A percentile compares a stretch with the other conserved stretches of the same genome.
These are phyloP conservation scores for Lodderomyces oxycetoniae DNA, from an alignment of 1,139 yeast genomes.

Conservation along the genomic window DNA sequence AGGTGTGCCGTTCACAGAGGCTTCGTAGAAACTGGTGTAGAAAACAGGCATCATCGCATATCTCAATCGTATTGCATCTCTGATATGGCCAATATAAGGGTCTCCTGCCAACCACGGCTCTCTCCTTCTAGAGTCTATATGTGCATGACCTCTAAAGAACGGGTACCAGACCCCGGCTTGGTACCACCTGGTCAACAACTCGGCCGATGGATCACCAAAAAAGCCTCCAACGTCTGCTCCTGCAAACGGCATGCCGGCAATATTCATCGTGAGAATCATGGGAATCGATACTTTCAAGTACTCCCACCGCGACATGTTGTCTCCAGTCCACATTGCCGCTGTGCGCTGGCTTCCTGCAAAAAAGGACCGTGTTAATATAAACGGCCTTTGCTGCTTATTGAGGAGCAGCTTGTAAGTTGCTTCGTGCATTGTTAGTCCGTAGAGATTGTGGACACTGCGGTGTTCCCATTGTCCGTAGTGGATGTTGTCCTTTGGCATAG, in stretches of 20 bases:
- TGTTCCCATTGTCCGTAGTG: constrained; percentile 86
- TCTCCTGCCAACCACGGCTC: constrained; percentile 89
- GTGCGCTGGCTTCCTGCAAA: constrained; percentile 89
- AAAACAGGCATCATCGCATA: constrained; percentile 72
- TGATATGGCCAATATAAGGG: constrained; percentile 62
- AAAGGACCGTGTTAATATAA: constrained; percentile 81
- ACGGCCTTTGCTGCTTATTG: constrained; percentile 66
- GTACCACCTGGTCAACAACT: constrained; percentile 86
- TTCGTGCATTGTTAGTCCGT: constrained; percentile 76
- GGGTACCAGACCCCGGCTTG: constrained; percentile 96
- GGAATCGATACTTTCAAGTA: constrained; percentile 77
- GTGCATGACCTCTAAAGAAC: constrained; percentile 94
- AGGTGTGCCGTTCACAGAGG: constrained; percentile 62
- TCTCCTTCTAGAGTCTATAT: constrained; percentile 83
- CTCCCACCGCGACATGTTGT: constrained; percentile 91
- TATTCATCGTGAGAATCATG: constrained; percentile 76
- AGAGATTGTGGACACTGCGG: constrained; percentile 82
- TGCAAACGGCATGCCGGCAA: constrained; percentile 85
- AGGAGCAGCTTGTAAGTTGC: constrained; percentile 67
- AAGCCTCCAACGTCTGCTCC: constrained; percentile 99
- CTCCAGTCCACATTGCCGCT: constrained; percentile 98
- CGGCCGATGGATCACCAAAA: constrained; percentile 81
- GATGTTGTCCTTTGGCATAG: constrained; percentile 74
- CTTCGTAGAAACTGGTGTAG: constrained; percentile 74
- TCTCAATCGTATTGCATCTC: constrained; percentile 68